Evolutionary conservation across 2,329 filamentous ascomycete species (phyloP), one percentile per base, ranked within the genome.

Genomic region (Fusarium poae): DNA sequence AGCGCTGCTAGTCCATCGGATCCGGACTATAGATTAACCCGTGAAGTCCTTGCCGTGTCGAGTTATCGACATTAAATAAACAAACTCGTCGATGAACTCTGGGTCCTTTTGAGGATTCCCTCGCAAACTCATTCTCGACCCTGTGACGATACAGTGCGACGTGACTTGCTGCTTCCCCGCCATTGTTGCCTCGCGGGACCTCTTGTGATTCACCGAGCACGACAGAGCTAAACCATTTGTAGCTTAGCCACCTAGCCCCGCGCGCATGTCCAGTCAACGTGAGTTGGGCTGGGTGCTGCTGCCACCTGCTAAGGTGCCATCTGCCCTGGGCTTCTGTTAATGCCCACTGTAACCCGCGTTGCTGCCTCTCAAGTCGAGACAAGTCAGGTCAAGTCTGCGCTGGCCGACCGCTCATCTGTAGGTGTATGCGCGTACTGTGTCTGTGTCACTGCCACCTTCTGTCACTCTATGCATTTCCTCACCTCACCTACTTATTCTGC

Each of bases 331-430:
- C 23, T 29, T 13, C 34, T 23, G 61, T 62, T 53, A 44, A 42
- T 63, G 50, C 50, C 30, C 37, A 23, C 48, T 50, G 46, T 45
- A 45, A 50, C 34, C 30, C 10, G 45, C 16, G 30, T 37, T 60
- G 60, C 62, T 66, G 66, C 67, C 67, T 72, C 42, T 27, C 30
- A 35, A 20, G 21, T n/a, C 35, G 29, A 40, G 48, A 39, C 34
- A 51, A 51, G 18, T 40, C 48, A 39, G 48, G 48, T 39, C 23
- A 51, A 51, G 18, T 40, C 48, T 51, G 48, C 23, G 34, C 58
- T 62, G 70, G 62, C 68, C 73, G 71, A 74, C 73, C 72, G 72
- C 72, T 74, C 70, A 72, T 74, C 73, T 72, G 64, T 64, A 40
- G 32, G 18, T 51, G n/a, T 20, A 45, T 30, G 43, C 12, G 27